phyloP scores from a whole-genome alignment of 1,284 basidiomycete genomes.

The Anthracocystis panici-leucophaei region DNA sequence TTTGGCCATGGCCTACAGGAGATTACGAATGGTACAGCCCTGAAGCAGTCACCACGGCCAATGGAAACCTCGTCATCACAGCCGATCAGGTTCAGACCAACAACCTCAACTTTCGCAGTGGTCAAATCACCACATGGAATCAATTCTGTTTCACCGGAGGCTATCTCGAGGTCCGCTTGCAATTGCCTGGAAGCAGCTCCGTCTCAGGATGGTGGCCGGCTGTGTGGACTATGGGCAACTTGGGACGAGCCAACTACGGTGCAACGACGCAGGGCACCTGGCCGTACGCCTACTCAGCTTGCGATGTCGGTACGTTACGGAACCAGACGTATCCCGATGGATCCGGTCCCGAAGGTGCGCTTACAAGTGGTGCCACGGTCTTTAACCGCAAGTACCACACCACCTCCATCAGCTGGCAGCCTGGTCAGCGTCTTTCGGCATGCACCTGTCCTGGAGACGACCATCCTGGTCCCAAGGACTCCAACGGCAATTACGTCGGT shows the following conservation, averaged over 20 bases:
- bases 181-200: conserved; percentile 81
- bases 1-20: conserved; percentile 77
- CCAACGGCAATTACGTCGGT: conserved; percentile 80
- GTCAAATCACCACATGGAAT: conserved; percentile 77
- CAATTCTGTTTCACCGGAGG: conserved; percentile 96
- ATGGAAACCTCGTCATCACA: conserved; percentile 84
- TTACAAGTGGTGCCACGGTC: conserved; percentile 85
- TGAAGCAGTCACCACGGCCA: conserved; percentile 79
- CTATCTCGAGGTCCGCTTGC: conserved; percentile 81
- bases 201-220: conserved; percentile 76
- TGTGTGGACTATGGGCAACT: conserved; percentile 88
- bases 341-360: conserved; percentile 70
- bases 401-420: conserved; percentile 72
- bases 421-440: conserved; percentile 79
- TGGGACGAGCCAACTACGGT: conserved; percentile 67
- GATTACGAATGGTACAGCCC: conserved; percentile 77
- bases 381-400: conserved; percentile 69
- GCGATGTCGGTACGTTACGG: conserved; percentile 59
- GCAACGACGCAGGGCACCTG: conserved; percentile 76
- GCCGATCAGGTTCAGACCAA: conserved; percentile 71
- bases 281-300: conserved; percentile 74
- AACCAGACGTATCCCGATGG: conserved; percentile 61
- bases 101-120: conserved; percentile 76
- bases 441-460: conserved; percentile 82
- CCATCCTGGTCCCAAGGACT: conserved; percentile 81